Base-by-base conservation (phyloP, 106 monocot genomes). In the Allium sativum region DNA sequence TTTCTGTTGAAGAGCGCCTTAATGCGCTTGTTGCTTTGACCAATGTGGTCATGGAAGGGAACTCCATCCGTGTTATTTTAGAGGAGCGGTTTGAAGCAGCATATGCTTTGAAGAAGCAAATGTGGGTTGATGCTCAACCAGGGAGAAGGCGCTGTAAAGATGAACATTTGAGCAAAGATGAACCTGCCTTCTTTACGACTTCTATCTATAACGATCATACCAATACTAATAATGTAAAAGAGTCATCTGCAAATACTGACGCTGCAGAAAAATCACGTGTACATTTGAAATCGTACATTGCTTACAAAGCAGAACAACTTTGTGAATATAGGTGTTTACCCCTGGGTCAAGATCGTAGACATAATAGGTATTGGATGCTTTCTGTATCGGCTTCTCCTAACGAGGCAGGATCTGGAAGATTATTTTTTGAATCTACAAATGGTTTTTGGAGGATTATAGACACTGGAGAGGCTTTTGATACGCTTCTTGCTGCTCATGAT, bases 1-100 rank as follows among this genome's bases (percentile, higher is more conserved):
- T 98, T n/a, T 82, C 77, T 63, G 82, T 92, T 53, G 92, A 92
- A 76, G 92, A 98, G 67, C 91, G 91, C 22, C 85, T 98, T 43
- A 78, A 81, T 76, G 98, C 98, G 18, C 87, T 98, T 63, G 92
- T 88, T 77, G 76, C 88, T 53, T 67, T 98, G 50, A 73, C 85
- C 65, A 74, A 77, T 56, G 82, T 98, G 44, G 98, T 87, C 54
- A 88, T 81, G 60, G 87, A 87, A 72, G 98, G 98, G 53, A 98
- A 98, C 61, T 85, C 85, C 14, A 83, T 98, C 10, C 92, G 88
- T 19, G 53, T 70, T 48, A 75, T 88, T 72, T 81, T 98, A 42
- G 98, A 98, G 92, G 92, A 88, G 68, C 91, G 98, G 12, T 64
- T 98, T 62, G 98, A 98, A 74, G 92, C 88, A 58, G 98, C 98